Conservation (phyloP, 1,284 basidiomycete species). For the Kwoniella shivajii region DNA sequence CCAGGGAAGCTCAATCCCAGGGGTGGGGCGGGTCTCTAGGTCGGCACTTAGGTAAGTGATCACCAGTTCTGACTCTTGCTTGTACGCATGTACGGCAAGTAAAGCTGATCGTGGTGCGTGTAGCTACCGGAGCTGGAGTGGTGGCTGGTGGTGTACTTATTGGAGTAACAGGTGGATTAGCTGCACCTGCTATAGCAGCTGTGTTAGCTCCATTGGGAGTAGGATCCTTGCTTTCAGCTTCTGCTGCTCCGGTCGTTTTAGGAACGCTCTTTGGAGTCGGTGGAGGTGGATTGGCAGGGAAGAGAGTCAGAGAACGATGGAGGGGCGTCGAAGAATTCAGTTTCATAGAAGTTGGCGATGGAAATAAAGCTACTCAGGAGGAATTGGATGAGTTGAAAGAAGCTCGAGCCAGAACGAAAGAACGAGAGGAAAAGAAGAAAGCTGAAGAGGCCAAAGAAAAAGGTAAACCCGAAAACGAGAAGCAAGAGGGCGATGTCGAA, state of each 20-base stretch:
- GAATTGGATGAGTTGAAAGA: constrained; percentile 44
- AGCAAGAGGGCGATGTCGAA: constrained; percentile 2
- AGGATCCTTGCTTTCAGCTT: constrained; percentile 53
- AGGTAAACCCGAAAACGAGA: background rate
- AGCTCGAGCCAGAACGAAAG: constrained; percentile 25
- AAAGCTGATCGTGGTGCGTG: background rate
- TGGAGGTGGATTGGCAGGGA: constrained; percentile 58
- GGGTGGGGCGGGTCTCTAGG: constrained; percentile 57
- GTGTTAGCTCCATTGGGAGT: constrained; percentile 56
- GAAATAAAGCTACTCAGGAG: constrained; percentile 40
- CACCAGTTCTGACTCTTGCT: background rate
- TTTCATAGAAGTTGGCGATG: constrained; percentile 56
- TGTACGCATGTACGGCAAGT: too few relatives aligned
- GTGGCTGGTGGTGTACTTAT: constrained; percentile 55
- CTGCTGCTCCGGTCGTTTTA: constrained; percentile 56
- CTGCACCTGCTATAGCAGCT: constrained; percentile 58
- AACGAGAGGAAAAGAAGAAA: constrained; percentile 17
- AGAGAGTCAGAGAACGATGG: constrained; percentile 58
- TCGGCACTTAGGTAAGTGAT: constrained; percentile 45
- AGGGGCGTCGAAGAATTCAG: constrained; percentile 59
- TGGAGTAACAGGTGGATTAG: constrained; percentile 60
- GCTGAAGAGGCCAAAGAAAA: constrained; percentile 12
- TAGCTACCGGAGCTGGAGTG: constrained; percentile 58
- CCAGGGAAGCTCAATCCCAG: constrained; percentile 50
- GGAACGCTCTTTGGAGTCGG: constrained; percentile 60